These are phyloP conservation scores for Tulasnella sp. DNA, from an alignment of 768 basidiomycete genomes.

Conservation along the genomic window DNA sequence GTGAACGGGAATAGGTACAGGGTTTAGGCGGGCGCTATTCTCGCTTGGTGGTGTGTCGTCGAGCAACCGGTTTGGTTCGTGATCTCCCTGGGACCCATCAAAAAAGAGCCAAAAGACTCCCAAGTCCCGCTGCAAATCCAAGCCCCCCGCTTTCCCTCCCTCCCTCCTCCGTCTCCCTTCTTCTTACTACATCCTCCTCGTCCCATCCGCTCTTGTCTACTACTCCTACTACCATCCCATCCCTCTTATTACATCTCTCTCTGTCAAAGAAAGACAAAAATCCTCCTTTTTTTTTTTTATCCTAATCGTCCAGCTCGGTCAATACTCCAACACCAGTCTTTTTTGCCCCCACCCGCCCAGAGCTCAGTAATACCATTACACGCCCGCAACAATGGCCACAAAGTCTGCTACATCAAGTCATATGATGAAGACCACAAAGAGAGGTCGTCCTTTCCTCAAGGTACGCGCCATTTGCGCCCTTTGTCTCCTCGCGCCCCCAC, in stretches of 20 bases:
- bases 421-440: slow-evolving; percentile 98
- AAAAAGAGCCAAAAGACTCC: slow-evolving; percentile 1
- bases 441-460: slow-evolving; percentile 90
- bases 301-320: neutral
- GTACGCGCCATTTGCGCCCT: slow-evolving; percentile 34
- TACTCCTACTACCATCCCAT: neutral
- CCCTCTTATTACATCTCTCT: neutral
- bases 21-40: neutral
- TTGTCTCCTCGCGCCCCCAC: slow-evolving; percentile 10
- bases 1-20: neutral
- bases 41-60: slow-evolving; percentile 2
- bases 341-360: neutral
- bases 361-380: neutral
- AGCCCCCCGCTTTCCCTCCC: neutral
- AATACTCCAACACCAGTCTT: neutral
- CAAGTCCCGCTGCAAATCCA: neutral
- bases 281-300: slow-evolving; percentile 1
- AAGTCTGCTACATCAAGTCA: slow-evolving; percentile 60
- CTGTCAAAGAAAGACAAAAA: neutral
- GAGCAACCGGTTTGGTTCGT: neutral
- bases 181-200: neutral
- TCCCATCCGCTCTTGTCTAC: neutral
- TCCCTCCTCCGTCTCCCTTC: neutral
- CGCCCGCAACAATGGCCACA: neutral
- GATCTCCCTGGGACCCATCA: neutral